phyloP scores from a whole-genome alignment of 78 protist species.

The Speleostelium caveatum region DNA sequence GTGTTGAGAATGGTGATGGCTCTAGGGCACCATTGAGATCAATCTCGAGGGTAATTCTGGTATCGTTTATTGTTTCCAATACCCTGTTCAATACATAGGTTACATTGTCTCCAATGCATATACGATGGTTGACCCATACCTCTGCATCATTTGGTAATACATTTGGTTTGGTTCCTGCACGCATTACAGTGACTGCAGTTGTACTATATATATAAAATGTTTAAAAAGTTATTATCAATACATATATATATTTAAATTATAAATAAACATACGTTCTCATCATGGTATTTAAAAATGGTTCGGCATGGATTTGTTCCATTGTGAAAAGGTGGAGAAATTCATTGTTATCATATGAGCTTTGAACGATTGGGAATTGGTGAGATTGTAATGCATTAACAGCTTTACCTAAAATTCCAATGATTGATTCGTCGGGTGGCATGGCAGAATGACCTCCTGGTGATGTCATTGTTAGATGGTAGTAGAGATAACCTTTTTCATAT shows the following conservation, averaged over 20 bases:
- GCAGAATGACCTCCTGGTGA: no score
- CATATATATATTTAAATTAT: no score
- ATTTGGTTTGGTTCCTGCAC: slow-evolving; percentile 46
- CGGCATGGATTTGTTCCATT: background rate
- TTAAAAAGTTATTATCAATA: no score
- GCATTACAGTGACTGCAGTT: slow-evolving; percentile 24
- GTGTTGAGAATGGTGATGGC: slow-evolving; percentile 40
- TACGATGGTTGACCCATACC: slow-evolving; percentile 64
- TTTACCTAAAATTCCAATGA: slow-evolving; percentile 27
- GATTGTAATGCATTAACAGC: slow-evolving; percentile 13
- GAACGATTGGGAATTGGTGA: slow-evolving; percentile 3
- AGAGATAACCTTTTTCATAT: slow-evolving; percentile 45
- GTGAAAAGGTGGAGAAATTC: slow-evolving; percentile 2
- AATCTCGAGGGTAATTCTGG: slow-evolving; percentile 18
- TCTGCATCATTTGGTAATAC: slow-evolving; percentile 5
- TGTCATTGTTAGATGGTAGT: background rate
- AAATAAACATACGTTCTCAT: no score
- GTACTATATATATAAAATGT: no score
- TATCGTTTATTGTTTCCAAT: slow-evolving; percentile 19
- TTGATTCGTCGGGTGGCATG: slow-evolving; percentile 43
- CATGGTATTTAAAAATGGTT: slow-evolving; percentile 15
- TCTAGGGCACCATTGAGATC: slow-evolving; percentile 27
- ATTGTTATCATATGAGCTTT: background rate
- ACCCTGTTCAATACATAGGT: background rate
- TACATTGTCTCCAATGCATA: slow-evolving; percentile 14